Evolutionary conservation across 495 filamentous ascomycete genomes (phyloP), one percentile per base, ranked within the genome.

Genomic region (Aspergillus leporis): DNA sequence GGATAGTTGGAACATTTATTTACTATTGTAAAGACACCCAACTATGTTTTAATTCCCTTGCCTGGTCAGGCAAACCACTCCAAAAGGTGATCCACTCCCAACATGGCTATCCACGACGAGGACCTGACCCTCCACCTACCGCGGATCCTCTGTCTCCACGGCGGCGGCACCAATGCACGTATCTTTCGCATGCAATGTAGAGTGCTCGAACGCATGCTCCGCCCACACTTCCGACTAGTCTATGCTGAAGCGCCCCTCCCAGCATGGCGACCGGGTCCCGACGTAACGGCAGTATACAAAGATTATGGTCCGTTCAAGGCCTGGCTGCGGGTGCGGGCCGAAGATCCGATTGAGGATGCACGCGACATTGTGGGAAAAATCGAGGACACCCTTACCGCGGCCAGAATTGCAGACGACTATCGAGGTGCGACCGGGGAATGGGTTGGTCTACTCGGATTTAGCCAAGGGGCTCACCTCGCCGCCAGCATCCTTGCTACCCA

Each of bases 81-180:
- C 25, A 28, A 28, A 28, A 28, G 3, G 25, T 28, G 25, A 28
- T 28, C 25, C 25, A 28, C 25, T 28, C 6, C 25, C 25, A 28
- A 6, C 25, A 28, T 28, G 25, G 6, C 25, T 28, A 28, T 28
- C 25, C 25, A 28, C 25, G 25, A 28, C 25, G 25, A 28, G 3
- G 25, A 28, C 25, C 25, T 6, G 25, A 28, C 25, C 3, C 36
- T 40, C 3, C 65, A 74, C 60, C 73, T 83, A 31, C 85, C 85
- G 13, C 84, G 85, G 41, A 79, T 90, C 49, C 84, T 89, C 60
- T 88, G 84, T 71, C 78, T 89, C 49, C 86, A 89, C 69, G 86
- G 87, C 66, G 85, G 86, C 52, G 85, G 86, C 59, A 78, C 81
- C 50, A 88, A 84, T 62, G 83, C 77, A 2, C 59, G 74, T n/a